Evolutionary conservation across 352 stramenopile genomes (phyloP).

Genomic region (Pythium sp.): DNA sequence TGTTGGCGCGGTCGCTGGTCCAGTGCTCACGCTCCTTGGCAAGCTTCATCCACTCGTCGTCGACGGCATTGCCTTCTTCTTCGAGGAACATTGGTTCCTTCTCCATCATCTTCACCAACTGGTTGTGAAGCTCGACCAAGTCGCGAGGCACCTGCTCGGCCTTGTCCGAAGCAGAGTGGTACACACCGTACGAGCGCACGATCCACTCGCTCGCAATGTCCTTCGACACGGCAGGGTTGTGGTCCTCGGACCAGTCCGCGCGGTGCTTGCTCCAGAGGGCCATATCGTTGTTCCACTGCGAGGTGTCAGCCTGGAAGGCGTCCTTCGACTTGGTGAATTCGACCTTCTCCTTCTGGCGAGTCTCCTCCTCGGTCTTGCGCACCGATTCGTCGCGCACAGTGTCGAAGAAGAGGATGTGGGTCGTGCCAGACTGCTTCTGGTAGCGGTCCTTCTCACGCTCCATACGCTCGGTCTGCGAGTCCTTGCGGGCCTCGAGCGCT

Average conservation of each 20-base stretch:
- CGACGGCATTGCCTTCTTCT: conserved; percentile 76
- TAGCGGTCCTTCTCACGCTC: conserved; percentile 82
- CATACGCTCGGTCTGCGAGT: conserved; percentile 75
- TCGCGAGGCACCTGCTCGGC: conserved; percentile 56
- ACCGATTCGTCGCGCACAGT: conserved; percentile 68
- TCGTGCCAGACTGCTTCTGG: conserved; percentile 67
- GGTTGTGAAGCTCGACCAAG: conserved; percentile 63
- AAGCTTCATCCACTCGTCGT: conserved; percentile 89
- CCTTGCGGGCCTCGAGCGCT: conserved; percentile 77
- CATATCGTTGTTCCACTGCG: conserved; percentile 89
- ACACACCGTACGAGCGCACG: conserved; percentile 84
- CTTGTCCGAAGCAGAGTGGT: conserved; percentile 50
- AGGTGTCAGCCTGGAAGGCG: conserved; percentile 83
- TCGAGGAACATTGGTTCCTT: conserved; percentile 77
- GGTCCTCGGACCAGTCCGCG: conserved; percentile 82
- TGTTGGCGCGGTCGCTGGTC: conserved; percentile 84
- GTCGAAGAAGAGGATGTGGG: conserved; percentile 85
- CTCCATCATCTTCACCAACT: conserved; percentile 84
- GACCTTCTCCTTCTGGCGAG: conserved; percentile 81
- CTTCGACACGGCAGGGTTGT: conserved; percentile 86
- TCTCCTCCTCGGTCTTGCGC: conserved; percentile 78
- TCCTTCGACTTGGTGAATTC: conserved; percentile 90
- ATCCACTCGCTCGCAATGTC: conserved; percentile 88
- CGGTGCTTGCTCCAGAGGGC: conserved; percentile 85
- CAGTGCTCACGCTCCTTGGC: conserved; percentile 88